Conservation (phyloP, 2,329 filamentous ascomycete species). For the Ilyonectria robusta region DNA sequence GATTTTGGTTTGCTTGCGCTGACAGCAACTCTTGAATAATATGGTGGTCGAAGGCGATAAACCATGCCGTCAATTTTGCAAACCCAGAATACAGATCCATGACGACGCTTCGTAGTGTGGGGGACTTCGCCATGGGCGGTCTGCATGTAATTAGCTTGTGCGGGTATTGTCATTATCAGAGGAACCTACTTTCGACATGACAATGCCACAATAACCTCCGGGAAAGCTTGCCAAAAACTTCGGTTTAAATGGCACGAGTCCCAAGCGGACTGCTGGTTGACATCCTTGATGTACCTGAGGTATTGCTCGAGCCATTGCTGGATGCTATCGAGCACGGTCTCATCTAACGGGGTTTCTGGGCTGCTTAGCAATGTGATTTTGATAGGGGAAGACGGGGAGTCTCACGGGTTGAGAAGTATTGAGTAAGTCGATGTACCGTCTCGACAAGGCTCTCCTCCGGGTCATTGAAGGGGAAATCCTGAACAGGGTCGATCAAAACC, state of each 20-base stretch:
- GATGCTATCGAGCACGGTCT: slow-evolving; percentile 60
- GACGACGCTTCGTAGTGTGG: slow-evolving; percentile 50
- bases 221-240: slow-evolving; percentile 67
- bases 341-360: slow-evolving; percentile 59
- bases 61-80: slow-evolving; percentile 65
- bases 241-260: slow-evolving; percentile 61
- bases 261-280: slow-evolving; percentile 54
- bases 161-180: neutral
- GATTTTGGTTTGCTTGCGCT: slow-evolving; percentile 27
- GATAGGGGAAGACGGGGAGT: neutral
- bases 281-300: slow-evolving; percentile 57
- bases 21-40: slow-evolving; percentile 37
- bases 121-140: slow-evolving; percentile 41
- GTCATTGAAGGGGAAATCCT: slow-evolving; percentile 62
- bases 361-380: slow-evolving; percentile 42
- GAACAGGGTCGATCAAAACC: slow-evolving; percentile 57
- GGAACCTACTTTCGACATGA: slow-evolving; percentile 57
- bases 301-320: slow-evolving; percentile 67
- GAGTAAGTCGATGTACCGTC: slow-evolving; percentile 54
- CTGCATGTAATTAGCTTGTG: slow-evolving; percentile 38
- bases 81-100: slow-evolving; percentile 57
- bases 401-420: slow-evolving; percentile 55
- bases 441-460: slow-evolving; percentile 49
- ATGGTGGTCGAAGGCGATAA: slow-evolving; percentile 64
- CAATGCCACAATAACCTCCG: slow-evolving; percentile 60